Evolutionary conservation across 2,329 filamentous ascomycete species (phyloP).

Genomic region (Aureobasidium sp.): DNA sequence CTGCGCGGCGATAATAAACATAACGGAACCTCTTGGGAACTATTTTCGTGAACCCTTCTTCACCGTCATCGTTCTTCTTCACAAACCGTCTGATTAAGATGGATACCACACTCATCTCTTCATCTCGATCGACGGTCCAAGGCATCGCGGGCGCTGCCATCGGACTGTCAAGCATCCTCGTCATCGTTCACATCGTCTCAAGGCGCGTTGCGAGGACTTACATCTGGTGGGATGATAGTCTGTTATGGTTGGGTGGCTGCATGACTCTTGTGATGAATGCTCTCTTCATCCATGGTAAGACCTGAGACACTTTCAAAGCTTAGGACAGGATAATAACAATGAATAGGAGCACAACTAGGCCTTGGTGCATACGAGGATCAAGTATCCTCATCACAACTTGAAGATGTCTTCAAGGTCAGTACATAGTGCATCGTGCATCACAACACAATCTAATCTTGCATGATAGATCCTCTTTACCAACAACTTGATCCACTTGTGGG

Average conservation of each 20-base stretch:
- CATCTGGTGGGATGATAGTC: slow-evolving; percentile 14
- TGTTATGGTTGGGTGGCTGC: slow-evolving; percentile 5
- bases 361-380: slow-evolving; percentile 1
- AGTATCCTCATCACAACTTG: neutral
- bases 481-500: slow-evolving; percentile 10
- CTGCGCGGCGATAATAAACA: neutral
- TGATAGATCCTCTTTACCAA: slow-evolving; percentile 6
- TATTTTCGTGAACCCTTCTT: slow-evolving; percentile 6
- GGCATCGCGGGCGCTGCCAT: slow-evolving; percentile 4
- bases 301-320: neutral
- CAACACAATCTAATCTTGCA: neutral
- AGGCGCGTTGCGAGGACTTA: slow-evolving; percentile 3
- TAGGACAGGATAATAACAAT: neutral
- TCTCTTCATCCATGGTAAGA: slow-evolving; percentile 12
- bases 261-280: slow-evolving; percentile 6
- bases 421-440: neutral
- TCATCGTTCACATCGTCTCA: slow-evolving; percentile 1
- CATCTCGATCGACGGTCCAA: slow-evolving; percentile 7
- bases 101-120: slow-evolving; percentile 11
- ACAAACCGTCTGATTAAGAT: slow-evolving; percentile 2
- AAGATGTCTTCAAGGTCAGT: slow-evolving; percentile 10
- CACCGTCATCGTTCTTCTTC: neutral
- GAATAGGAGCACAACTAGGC: slow-evolving; percentile 7
- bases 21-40: slow-evolving; percentile 12
- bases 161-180: slow-evolving; percentile 3